Evolutionary conservation across 495 filamentous ascomycete genomes (phyloP).

Genomic region (Penicillium chermesinum): DNA sequence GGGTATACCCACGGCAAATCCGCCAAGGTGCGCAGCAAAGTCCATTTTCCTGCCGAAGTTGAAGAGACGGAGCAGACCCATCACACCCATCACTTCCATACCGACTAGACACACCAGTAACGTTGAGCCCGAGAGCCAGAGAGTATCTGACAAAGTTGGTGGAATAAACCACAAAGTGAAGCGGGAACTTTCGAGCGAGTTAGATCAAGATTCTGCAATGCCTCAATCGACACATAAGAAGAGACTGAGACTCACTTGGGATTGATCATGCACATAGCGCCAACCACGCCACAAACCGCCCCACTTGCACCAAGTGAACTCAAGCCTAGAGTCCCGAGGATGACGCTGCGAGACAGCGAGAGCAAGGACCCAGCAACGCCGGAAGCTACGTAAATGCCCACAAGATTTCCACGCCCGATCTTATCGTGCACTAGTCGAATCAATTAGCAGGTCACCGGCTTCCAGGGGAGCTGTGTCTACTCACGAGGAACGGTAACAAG

Average conservation of each 20-base stretch:
- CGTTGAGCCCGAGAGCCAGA: slow-evolving; percentile 34
- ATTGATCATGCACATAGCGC: slow-evolving; percentile 65
- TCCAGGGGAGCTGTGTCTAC: slow-evolving; percentile 7
- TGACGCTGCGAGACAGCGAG: slow-evolving; percentile 55
- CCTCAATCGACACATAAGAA: background rate
- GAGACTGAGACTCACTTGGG: slow-evolving; percentile 32
- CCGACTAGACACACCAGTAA: slow-evolving; percentile 34
- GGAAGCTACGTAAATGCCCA: slow-evolving; percentile 67
- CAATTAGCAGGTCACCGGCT: background rate
- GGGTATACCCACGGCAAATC: slow-evolving; percentile 47
- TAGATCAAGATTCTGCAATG: background rate
- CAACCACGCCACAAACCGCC: slow-evolving; percentile 61
- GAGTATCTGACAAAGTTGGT: slow-evolving; percentile 25
- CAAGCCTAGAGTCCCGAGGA: slow-evolving; percentile 44
- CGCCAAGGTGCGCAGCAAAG: slow-evolving; percentile 68
- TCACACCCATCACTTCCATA: slow-evolving; percentile 34
- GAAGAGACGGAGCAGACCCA: slow-evolving; percentile 23
- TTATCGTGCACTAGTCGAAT: slow-evolving; percentile 68
- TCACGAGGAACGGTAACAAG: slow-evolving; percentile 53
- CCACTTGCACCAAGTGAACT: slow-evolving; percentile 70
- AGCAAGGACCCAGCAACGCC: slow-evolving; percentile 63
- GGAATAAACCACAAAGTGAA: slow-evolving; percentile 42
- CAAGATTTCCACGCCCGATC: slow-evolving; percentile 77
- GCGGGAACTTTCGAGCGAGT: slow-evolving; percentile 28
- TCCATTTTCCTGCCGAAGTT: slow-evolving; percentile 45